Base-by-base conservation (phyloP, 2,329 filamentous ascomycete genomes). In the Neofusicoccum laricinum region DNA sequence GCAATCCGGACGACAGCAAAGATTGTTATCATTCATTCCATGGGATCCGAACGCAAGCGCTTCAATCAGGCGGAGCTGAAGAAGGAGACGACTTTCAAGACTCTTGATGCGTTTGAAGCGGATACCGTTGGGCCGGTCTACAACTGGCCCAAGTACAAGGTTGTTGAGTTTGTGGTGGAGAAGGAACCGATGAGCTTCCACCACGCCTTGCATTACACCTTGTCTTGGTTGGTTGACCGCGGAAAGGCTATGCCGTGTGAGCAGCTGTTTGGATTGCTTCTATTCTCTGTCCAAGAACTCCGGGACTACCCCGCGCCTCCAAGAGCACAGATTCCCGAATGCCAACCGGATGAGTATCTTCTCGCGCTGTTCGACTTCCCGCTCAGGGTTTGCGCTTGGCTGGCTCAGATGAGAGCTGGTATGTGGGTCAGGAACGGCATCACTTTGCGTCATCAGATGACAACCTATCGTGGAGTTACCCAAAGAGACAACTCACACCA, bases 371-470 rank as follows among this genome's bases (percentile, higher is more conserved):
- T 99, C 71, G 95, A 99, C 75, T 97, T 92, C 71, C 94, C 96
- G 0, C 82, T 99, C 3, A 86, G 96, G 61, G 93, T 98, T 0
- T 97, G 93, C 74, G 93, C 92, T 19, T 99, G 95, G 95, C 82
- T 99, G 36, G 91, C 95, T 5, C 96, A 99, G 79, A 98, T 99
- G 88, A 97, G 96, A 76, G 93, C 94, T 17, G 92, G 93, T 59
- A 96, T 98, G 88, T 99, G 96, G 95, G 94, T 99, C 67, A 88
- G 95, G 64, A 99, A 99, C 73, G 95, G 95, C 2, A 92, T 99
- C 73, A 98, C 94, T 71, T 85, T 99, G 59, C 88, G 94, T 43
- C 95, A 99, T 75, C 95, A 99, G 77, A 95, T 96, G 75, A 90
- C 90, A 61, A 95, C 93, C 17, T 99, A 99, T 75, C 89, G 93